Conservation (phyloP, 2,329 filamentous ascomycete species). For the Alternaria atra region DNA sequence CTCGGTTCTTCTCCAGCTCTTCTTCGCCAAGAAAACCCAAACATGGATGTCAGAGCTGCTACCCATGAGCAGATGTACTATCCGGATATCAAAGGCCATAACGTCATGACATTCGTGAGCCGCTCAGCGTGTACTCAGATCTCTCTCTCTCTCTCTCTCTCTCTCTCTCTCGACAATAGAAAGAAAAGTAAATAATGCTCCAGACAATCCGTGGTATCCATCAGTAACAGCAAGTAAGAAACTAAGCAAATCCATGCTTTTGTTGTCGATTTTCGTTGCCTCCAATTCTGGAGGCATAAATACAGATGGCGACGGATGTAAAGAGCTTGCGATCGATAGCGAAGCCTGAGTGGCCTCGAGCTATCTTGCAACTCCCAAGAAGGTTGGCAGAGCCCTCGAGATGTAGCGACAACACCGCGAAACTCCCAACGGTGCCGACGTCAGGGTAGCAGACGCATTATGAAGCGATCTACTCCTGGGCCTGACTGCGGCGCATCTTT, state of each 20-base stretch:
- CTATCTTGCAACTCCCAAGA: conserved; percentile 2
- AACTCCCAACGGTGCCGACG: not conserved
- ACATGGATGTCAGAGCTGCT: conserved; percentile 40
- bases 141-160: conserved; percentile 42
- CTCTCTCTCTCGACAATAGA: conserved; percentile 39
- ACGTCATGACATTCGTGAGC: conserved; percentile 55
- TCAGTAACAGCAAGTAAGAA: conserved; percentile 41
- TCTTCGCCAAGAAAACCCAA: conserved; percentile 27
- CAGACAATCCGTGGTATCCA: conserved; percentile 46
- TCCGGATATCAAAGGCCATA: conserved; percentile 53
- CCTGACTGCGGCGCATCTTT: conserved; percentile 93
- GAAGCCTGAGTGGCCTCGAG: conserved; percentile 8
- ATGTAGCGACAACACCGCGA: not conserved
- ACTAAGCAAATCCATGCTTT: conserved; percentile 47
- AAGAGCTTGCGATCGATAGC: conserved; percentile 3
- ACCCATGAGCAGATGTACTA: conserved; percentile 45
- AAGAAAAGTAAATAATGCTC: conserved; percentile 43
- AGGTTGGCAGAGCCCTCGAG: not conserved
- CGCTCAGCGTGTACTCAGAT: conserved; percentile 50
- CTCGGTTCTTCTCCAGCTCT: conserved; percentile 24
- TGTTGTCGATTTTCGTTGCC: conserved; percentile 22
- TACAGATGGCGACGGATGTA: conserved; percentile 8
- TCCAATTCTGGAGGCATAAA: conserved; percentile 7
- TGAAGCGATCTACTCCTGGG: conserved; percentile 58
- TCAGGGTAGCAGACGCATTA: conserved; percentile 8